A percentile compares a stretch with the other conserved stretches of the same genome.
Conservation (phyloP, 139 green algal genomes). For the Chlorella ohadii region DNA sequence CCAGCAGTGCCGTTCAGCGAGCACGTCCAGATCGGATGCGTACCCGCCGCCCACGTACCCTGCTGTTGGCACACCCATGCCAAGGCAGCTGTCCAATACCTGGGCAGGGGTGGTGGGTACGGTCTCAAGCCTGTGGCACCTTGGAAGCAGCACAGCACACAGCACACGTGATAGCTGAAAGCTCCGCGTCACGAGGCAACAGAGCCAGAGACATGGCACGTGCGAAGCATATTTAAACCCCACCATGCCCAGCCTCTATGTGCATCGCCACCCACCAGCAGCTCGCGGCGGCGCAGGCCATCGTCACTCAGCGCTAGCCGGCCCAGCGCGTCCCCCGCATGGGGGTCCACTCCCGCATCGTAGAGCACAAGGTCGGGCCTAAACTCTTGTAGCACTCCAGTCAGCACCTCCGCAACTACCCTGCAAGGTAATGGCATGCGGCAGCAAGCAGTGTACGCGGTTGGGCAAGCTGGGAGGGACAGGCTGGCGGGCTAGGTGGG, state of each 20-base stretch:
- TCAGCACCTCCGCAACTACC: slow-evolving; percentile 54
- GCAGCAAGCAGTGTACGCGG: too few relatives aligned
- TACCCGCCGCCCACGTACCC: slow-evolving; percentile 85
- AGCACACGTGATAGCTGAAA: too few relatives aligned
- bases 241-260: too few relatives aligned
- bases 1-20: slow-evolving; percentile 72
- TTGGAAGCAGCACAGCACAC: too few relatives aligned
- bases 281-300: slow-evolving; percentile 77
- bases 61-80: slow-evolving; percentile 72
- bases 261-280: slow-evolving; percentile 68
- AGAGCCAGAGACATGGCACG: too few relatives aligned
- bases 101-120: slow-evolving; percentile 25
- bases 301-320: slow-evolving; percentile 67
- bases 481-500: too few relatives aligned
- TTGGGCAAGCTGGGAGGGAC: too few relatives aligned
- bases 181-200: too few relatives aligned
- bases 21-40: slow-evolving; percentile 60
- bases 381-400: slow-evolving; percentile 60
- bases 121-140: too few relatives aligned
- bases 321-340: slow-evolving; percentile 79
- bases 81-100: slow-evolving; percentile 79
- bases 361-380: slow-evolving; percentile 88
- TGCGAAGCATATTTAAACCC: too few relatives aligned
- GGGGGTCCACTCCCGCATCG: slow-evolving; percentile 87
- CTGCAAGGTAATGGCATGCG: too few relatives aligned